A percentile compares a stretch with the other conserved stretches of the same genome.
These are phyloP conservation scores for Amyloporia xantha DNA, from an alignment of 768 basidiomycete genomes.

Conservation along the genomic window DNA sequence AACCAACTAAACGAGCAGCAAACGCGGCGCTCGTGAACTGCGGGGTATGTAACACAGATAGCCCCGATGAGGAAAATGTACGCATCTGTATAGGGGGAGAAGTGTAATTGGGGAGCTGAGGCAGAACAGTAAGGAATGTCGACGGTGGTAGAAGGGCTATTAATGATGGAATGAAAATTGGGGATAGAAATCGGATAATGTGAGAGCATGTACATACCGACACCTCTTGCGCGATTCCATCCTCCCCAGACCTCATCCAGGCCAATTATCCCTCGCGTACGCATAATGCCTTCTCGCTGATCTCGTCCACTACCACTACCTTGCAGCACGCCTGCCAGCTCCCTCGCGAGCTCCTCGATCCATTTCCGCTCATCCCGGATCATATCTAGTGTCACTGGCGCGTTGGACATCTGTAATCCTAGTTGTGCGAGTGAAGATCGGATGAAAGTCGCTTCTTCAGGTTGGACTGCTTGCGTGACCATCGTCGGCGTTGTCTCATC, in stretches of 20 bases:
- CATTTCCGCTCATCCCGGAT: conserved; percentile 75
- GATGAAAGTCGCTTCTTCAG: conserved; percentile 83
- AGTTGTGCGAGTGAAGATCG: conserved; percentile 85
- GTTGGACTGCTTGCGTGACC: conserved; percentile 41
- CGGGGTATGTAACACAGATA: conserved; percentile 82
- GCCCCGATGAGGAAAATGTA: conserved; percentile 59
- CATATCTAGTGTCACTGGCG: conserved; percentile 88
- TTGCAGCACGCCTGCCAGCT: conserved; percentile 71
- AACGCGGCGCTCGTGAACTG: conserved; percentile 66
- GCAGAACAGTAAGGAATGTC: conserved; percentile 72
- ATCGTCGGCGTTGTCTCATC: conserved; percentile 22
- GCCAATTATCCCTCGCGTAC: conserved; percentile 70
- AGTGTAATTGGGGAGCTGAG: conserved; percentile 59
- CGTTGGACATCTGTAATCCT: conserved; percentile 69
- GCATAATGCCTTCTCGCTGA: conserved; percentile 60
- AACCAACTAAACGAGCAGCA: conserved; percentile 51
- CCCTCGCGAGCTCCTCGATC: conserved; percentile 73
- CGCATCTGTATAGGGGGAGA: conserved; percentile 60
- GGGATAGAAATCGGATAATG: background rate
- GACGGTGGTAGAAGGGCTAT: conserved; percentile 85
- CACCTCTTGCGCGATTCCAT: conserved; percentile 91
- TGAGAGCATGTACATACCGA: conserved; percentile 50
- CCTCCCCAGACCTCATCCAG: conserved; percentile 93
- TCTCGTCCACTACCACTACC: conserved; percentile 31
- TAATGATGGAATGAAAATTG: background rate